phyloP scores from a whole-genome alignment of 169 alveolate genomes.

The Condylostoma magnum region DNA sequence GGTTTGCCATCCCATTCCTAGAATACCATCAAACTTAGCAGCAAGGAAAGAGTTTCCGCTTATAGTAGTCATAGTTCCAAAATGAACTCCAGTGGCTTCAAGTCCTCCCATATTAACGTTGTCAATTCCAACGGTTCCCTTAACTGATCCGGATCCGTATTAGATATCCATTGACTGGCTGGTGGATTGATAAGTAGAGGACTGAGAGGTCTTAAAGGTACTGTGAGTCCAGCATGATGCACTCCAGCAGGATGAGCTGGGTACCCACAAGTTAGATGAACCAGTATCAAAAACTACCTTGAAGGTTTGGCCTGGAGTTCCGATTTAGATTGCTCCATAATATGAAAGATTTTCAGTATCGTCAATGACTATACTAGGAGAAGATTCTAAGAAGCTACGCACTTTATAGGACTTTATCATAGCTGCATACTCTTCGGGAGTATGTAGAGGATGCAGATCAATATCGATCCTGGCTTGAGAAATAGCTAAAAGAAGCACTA shows the following conservation, averaged over 20 bases:
- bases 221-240: slow-evolving; percentile 55
- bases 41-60: slow-evolving; percentile 68
- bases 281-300: slow-evolving; percentile 76
- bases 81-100: slow-evolving; percentile 34
- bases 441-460: slow-evolving; percentile 5
- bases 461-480: not conserved
- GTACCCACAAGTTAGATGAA: slow-evolving; percentile 77
- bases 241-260: slow-evolving; percentile 47
- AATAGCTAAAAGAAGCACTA: not conserved
- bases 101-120: slow-evolving; percentile 54
- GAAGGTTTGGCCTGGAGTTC: slow-evolving; percentile 70
- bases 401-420: no score
- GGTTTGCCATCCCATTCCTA: slow-evolving; percentile 73
- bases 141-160: slow-evolving; percentile 78
- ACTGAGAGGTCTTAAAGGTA: slow-evolving; percentile 46
- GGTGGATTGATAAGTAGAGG: slow-evolving; percentile 55
- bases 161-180: slow-evolving; percentile 56
- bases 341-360: no score
- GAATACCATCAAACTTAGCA: slow-evolving; percentile 80
- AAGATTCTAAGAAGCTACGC: no score
- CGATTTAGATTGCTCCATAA: slow-evolving; percentile 59
- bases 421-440: slow-evolving; percentile 8
- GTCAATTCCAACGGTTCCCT: slow-evolving; percentile 66
- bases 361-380: no score
- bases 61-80: slow-evolving; percentile 68